Evolutionary conservation across 140 eudicot genomes (phyloP), one percentile per base, ranked within the genome.

Genomic region (Erigeron philadelphicus): DNA sequence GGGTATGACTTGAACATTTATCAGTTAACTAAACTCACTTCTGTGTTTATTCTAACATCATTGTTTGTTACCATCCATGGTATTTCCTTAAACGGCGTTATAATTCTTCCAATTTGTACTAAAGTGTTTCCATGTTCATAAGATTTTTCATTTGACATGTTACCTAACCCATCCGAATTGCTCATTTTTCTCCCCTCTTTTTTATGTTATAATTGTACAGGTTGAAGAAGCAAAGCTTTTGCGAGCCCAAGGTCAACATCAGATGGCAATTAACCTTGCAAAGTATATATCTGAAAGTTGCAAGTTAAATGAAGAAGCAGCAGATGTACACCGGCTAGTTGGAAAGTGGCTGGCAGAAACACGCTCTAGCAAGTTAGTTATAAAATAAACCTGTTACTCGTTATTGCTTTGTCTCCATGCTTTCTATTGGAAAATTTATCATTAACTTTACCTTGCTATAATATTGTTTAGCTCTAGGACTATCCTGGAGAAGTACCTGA

Each of bases 311-410:
- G 90, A 80, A 69, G 85, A 78, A 46, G 82, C 88, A 23, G 80
- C 98, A 4, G 96, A 93, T 81, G 98, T 93, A 15, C 80, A 84
- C 80, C 96, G 98, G 69, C 76, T 93, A 66, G 93, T 93, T 80
- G 98, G 98, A 38, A 93, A 93, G 79, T 93, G 98, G 98, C 87
- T 89, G 57, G 98, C 96, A 48, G 98, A 89, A 84, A 86, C 96
- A 55, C 90, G 96, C 66, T 86, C 95, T 74, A 93, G 98, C 98
- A 89, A 89, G 98, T 93, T 66, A 82, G 97, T 88, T 59, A 56
- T 11, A 55, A 53, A 49, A 47, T 17, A n/a, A 4, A 61, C n/a
- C 43, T 71, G 38, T 79, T 64, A 41, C 45, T 16, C n/a, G 23
- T 25, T 18, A 56, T 11, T 69, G 7, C 66, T 31, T 40, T 13